Evolutionary conservation across 2,329 filamentous ascomycete genomes (phyloP).

Genomic region (Parastagonospora avenae): DNA sequence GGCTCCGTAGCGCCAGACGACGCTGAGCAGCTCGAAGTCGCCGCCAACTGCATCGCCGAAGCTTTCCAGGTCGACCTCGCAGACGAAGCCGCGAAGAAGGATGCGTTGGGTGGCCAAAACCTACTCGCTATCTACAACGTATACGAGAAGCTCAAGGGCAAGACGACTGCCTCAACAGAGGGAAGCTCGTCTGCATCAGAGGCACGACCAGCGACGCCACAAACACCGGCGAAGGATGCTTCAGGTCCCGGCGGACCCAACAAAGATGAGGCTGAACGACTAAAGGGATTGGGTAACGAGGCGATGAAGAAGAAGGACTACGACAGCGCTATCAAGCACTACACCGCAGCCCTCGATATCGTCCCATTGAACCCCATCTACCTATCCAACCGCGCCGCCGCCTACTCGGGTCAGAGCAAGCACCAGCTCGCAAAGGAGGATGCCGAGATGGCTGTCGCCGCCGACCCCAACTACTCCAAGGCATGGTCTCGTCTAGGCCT

Average conservation of each 20-base stretch:
- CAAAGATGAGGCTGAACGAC: constrained; percentile 81
- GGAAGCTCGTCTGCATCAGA: constrained; percentile 49
- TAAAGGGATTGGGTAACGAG: constrained; percentile 91
- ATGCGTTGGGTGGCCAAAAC: constrained; percentile 83
- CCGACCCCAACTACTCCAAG: constrained; percentile 94
- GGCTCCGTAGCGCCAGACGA: constrained; percentile 89
- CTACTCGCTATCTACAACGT: constrained; percentile 91
- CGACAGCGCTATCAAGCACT: constrained; percentile 77
- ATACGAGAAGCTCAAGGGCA: constrained; percentile 90
- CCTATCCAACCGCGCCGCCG: constrained; percentile 95
- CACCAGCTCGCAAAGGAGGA: constrained; percentile 84
- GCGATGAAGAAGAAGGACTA: constrained; percentile 97
- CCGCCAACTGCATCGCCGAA: constrained; percentile 91
- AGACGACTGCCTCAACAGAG: constrained; percentile 56
- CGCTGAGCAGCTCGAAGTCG: constrained; percentile 91
- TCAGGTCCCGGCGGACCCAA: constrained; percentile 53
- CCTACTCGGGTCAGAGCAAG: constrained; percentile 82
- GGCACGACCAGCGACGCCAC: constrained; percentile 48
- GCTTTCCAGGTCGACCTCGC: constrained; percentile 92
- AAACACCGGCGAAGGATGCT: constrained; percentile 38
- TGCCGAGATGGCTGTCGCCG: constrained; percentile 84
- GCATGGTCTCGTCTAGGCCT: constrained; percentile 94
- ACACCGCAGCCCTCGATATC: constrained; percentile 83
- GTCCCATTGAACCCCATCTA: constrained; percentile 91
- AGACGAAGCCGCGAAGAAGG: constrained; percentile 72